Conservation (phyloP, 176 grass and related monocot genomes). For the sorghum (Sorghum bicolor) region DNA sequence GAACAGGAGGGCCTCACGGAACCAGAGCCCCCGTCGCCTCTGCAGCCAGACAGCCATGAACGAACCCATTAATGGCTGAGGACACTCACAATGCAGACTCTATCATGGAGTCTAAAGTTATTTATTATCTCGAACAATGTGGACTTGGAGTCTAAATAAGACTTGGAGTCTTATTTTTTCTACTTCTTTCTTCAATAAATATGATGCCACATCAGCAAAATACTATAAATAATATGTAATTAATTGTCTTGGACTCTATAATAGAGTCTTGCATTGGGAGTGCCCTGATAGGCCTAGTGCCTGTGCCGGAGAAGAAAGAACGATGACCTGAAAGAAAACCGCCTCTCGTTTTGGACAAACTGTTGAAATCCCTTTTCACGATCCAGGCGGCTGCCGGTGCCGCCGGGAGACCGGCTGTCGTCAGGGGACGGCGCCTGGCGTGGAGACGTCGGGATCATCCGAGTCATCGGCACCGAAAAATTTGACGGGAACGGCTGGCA, state of each 20-base stretch:
- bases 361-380: neutral
- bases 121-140: too few relatives aligned
- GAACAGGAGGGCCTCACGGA: neutral
- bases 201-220: too few relatives aligned
- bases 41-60: neutral
- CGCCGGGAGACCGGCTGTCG: neutral
- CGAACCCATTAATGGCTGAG: neutral
- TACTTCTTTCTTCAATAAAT: too few relatives aligned
- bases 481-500: neutral
- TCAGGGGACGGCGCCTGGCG: neutral
- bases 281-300: neutral
- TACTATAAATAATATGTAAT: too few relatives aligned
- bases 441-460: constrained; percentile 36
- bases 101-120: too few relatives aligned
- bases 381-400: neutral
- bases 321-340: too few relatives aligned
- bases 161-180: too few relatives aligned
- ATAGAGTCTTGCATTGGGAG: too few relatives aligned
- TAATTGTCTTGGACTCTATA: too few relatives aligned
- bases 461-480: constrained; percentile 35
- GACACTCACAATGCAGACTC: too few relatives aligned
- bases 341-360: neutral
- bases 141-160: too few relatives aligned
- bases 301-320: neutral
- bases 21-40: neutral